Evolutionary conservation across 2,329 filamentous ascomycete genomes (phyloP), one percentile per base, ranked within the genome.

Genomic region (Eurotiales sp.): DNA sequence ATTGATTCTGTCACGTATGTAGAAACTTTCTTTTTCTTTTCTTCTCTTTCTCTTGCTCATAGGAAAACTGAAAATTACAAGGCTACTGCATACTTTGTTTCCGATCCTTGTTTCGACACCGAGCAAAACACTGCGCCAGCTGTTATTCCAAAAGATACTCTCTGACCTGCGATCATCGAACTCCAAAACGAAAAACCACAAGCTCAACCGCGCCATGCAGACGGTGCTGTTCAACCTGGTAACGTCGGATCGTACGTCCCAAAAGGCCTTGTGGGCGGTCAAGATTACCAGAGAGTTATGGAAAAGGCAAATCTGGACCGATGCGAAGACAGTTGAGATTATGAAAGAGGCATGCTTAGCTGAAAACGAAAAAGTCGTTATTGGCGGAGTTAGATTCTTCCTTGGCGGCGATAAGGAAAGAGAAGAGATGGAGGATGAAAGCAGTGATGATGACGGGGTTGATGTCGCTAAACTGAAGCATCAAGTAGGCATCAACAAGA

Each of bases 221-320:
- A 95, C 88, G 3, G 89, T 95, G 11, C 82, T 97, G 23, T 95
- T 90, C 76, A 96, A 96, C 69, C 79, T 97, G 21, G 82, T 97
- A 40, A 89, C 88, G 14, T 88, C 87, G 3, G 92, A 99, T 68
- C 84, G 87, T 37, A 79, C 87, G 8, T 95, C 90, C 0, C 80
- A 88, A 1, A 93, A 95, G 64, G 90, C 88, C 3, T 79, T 99
- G 45, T 99, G 93, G 93, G 90, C 93, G 3, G 90, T 96, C 55
- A 96, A 96, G 71, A 81, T 99, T 57, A 95, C 91, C 3, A 82
- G 92, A 56, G 93, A 99, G 74, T 77, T 99, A 64, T 99, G 93
- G 93, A 95, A 91, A 72, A 82, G 92, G 42, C 91, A 96, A 61
- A 85, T 97, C 57, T 99, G 93, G 93, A 90, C 88, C 8, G 93